Percentiles rank a stretch among this genome's conserved stretches.
These are phyloP conservation scores for Soucietia sequanensis DNA, from an alignment of 805 yeast species.

Conservation along the genomic window DNA sequence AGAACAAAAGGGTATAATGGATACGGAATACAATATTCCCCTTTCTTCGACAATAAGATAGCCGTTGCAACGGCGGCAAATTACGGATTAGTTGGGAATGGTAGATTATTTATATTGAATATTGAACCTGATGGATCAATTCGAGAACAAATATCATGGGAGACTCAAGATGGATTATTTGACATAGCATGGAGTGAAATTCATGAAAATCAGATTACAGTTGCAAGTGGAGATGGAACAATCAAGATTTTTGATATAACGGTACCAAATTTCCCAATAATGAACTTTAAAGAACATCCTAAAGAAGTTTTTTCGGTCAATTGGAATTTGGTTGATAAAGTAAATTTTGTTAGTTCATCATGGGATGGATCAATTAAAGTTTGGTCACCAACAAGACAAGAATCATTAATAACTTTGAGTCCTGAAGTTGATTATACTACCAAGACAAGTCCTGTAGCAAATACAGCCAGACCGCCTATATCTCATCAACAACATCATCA, in stretches of 20 bases:
- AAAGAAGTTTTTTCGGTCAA: constrained; percentile 71
- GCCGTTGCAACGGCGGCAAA: constrained; percentile 92
- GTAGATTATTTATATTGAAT: constrained; percentile 68
- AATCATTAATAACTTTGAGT: constrained; percentile 57
- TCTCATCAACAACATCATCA: constrained; percentile 33
- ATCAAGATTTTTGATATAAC: constrained; percentile 77
- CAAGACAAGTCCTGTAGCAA: constrained; percentile 22
- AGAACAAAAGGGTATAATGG: constrained; percentile 83
- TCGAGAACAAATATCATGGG: constrained; percentile 55
- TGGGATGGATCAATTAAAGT: constrained; percentile 91
- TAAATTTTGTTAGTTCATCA: constrained; percentile 69
- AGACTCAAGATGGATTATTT: constrained; percentile 91
- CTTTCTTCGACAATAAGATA: constrained; percentile 82
- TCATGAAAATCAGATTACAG: constrained; percentile 81
- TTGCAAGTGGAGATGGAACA: constrained; percentile 89
- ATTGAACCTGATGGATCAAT: constrained; percentile 69
- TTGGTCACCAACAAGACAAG: constrained; percentile 65
- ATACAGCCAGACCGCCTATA: constrained; percentile 23
- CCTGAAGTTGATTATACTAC: constrained; percentile 28
- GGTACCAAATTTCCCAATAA: constrained; percentile 66
- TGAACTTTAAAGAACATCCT: constrained; percentile 73
- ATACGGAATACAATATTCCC: constrained; percentile 84
- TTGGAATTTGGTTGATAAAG: constrained; percentile 72
- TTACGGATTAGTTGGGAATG: constrained; percentile 93
- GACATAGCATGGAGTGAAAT: constrained; percentile 87